phyloP scores from a whole-genome alignment of 768 basidiomycete genomes.

The Boletus coccyginus region DNA sequence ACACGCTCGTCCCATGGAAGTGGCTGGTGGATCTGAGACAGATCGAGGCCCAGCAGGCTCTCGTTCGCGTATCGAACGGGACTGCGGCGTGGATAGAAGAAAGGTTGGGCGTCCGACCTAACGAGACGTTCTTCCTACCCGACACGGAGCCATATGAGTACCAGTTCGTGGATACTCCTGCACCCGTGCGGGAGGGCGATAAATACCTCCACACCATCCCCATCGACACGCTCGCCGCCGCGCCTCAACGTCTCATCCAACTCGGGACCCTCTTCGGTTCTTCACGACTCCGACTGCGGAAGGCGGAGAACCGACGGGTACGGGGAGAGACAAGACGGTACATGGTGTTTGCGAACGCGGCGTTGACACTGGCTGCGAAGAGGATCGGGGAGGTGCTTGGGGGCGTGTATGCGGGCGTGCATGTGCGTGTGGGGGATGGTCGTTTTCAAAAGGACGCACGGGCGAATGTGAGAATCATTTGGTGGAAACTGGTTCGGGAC shows the following conservation, averaged over 20 bases:
- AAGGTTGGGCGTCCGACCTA: slow-evolving; percentile 24
- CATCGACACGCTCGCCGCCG: slow-evolving; percentile 11
- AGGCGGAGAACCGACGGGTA: slow-evolving; percentile 37
- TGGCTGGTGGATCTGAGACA: slow-evolving; percentile 59
- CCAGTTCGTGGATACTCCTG: slow-evolving; percentile 23
- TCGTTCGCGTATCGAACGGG: slow-evolving; percentile 51
- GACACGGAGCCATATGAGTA: slow-evolving; percentile 57
- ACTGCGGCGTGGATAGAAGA: slow-evolving; percentile 32
- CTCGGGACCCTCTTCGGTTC: slow-evolving; percentile 79
- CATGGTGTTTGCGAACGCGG: slow-evolving; percentile 57
- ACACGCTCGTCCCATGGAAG: slow-evolving; percentile 66
- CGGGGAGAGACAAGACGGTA: slow-evolving; percentile 47
- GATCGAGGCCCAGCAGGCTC: slow-evolving; percentile 36
- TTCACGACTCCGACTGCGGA: slow-evolving; percentile 55
- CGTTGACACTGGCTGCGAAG: slow-evolving; percentile 42
- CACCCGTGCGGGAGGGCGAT: slow-evolving; percentile 1
- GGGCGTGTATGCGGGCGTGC: slow-evolving; percentile 55
- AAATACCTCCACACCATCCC: slow-evolving; percentile 6
- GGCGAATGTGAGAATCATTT: slow-evolving; percentile 46
- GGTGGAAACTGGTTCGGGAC: slow-evolving; percentile 54
- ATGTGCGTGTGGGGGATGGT: slow-evolving; percentile 71
- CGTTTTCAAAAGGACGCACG: slow-evolving; percentile 45
- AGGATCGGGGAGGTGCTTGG: slow-evolving; percentile 44
- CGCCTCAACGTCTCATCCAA: slow-evolving; percentile 52
- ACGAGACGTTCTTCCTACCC: slow-evolving; percentile 46